Evolutionary conservation across 176 grass and related monocot species (phyloP).

Genomic region (Triticum dicoccoides): DNA sequence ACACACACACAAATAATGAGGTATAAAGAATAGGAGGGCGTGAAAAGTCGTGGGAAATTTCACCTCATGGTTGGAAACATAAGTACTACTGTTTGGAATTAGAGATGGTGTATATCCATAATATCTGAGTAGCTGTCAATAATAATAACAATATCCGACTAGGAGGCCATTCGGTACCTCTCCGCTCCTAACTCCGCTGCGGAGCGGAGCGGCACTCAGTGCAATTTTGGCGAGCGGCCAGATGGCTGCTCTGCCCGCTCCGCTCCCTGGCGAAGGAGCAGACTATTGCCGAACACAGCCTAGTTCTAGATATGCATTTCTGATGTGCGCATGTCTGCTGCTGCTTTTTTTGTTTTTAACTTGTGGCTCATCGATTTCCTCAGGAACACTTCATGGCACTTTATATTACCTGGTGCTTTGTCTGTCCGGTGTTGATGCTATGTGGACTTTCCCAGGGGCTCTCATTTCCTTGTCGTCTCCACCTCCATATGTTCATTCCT

Average conservation of each 20-base stretch:
- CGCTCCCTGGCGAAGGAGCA: no score
- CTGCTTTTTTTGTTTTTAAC: neutral
- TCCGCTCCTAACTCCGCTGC: no score
- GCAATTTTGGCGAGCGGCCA: no score
- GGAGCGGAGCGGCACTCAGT: no score
- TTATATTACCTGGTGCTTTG: slow-evolving; percentile 22
- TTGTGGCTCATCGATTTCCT: neutral
- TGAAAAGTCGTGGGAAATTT: neutral
- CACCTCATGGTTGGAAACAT: neutral
- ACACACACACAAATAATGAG: neutral
- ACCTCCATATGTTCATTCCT: neutral
- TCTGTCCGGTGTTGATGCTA: neutral
- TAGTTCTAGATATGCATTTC: neutral
- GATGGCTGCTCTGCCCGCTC: no score
- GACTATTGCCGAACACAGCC: no score
- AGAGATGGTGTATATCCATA: neutral
- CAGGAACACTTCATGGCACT: slow-evolving; percentile 29
- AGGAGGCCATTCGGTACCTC: no score
- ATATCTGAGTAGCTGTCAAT: neutral
- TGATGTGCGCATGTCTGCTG: neutral
- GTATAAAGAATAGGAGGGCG: neutral
- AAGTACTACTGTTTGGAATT: neutral
- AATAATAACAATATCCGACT: no score
- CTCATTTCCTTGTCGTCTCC: neutral
- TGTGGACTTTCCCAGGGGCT: neutral